Base-by-base conservation (phyloP, 192 early-diverging fungal genomes). In the Irineochytrium annulatum region DNA sequence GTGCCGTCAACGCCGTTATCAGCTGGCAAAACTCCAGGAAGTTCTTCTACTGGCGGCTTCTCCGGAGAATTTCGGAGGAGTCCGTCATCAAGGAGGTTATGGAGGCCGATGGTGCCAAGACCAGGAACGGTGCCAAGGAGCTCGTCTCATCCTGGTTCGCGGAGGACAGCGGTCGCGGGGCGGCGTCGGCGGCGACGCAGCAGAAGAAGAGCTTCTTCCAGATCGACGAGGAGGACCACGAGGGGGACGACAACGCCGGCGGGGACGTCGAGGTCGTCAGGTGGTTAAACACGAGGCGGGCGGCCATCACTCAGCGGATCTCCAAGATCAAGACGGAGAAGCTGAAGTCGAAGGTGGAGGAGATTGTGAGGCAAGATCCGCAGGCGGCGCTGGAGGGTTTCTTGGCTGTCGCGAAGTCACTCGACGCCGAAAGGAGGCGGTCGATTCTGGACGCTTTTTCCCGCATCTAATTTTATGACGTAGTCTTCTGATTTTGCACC, bases 1-100 rank as follows among this genome's bases (percentile, higher is more conserved):
- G 87, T 39, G 89, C 89, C 1, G 87, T 99, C 56, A 77, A 85
- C 24, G 77, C 86, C 43, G 69, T 89, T 6, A 69, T 99, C 11
- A 74, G 86, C 58, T 99, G 94, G 91, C 63, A 79, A 13, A 62
- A 87, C 14, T 69, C 91, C 0, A 89, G 96, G 49, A 71, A 77
- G 20, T 90, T 84, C 86, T 99, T 99, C 75, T 95, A 90, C 87
- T 90, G 90, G 86, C 86, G 96, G 62, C 78, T 96, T 41, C 78
- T 82, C 62, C 86, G 93, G 56, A 76, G 93, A 30, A 71, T 97
- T 44, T 63, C 68, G 24, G 96, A 99, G 71, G 75, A 77, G 30
- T 85, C 89, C 66, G 83, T 93, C 59, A 63, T 87, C 57, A 78
- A 82, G 69, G 75, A 78, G 44, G 62, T 77, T 11, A 81, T 91